Evolutionary conservation across 1,284 basidiomycete genomes (phyloP).

Genomic region (Melampsora americana): DNA sequence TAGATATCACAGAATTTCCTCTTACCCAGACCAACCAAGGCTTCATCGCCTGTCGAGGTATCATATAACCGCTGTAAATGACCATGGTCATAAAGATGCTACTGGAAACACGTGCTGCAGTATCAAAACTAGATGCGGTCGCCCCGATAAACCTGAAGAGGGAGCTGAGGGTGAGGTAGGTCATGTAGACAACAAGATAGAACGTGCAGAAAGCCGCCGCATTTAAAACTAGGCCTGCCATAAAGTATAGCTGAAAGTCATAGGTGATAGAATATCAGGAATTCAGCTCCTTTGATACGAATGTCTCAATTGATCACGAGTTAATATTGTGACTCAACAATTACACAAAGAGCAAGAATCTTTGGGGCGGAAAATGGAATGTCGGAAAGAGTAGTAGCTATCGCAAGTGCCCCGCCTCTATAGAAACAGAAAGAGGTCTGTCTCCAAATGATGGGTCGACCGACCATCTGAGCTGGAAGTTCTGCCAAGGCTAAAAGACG

Average conservation of each 20-base stretch:
- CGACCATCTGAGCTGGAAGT: not conserved
- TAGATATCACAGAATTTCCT: not conserved
- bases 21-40: not conserved
- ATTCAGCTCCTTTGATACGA: conserved; percentile 53
- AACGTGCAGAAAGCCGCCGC: conserved; percentile 59
- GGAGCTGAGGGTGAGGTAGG: conserved; percentile 47
- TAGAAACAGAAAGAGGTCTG: conserved; percentile 74
- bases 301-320: conserved; percentile 62
- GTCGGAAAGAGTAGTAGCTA: conserved; percentile 62
- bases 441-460: conserved; percentile 61
- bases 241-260: conserved; percentile 48
- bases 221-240: conserved; percentile 56
- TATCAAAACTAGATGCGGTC: conserved; percentile 52
- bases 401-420: conserved; percentile 68
- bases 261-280: not conserved
- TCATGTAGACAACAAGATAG: conserved; percentile 55
- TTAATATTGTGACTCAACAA: conserved; percentile 45
- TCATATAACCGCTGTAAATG: conserved; percentile 46
- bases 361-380: conserved; percentile 58
- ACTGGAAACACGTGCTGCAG: not conserved
- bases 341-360: conserved; percentile 58
- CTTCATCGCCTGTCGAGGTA: conserved; percentile 58
- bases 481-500: not conserved
- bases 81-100: conserved; percentile 12
- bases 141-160: conserved; percentile 57